Conservation (phyloP, 352 stramenopile species). For the Paralagenidium karlingii region DNA sequence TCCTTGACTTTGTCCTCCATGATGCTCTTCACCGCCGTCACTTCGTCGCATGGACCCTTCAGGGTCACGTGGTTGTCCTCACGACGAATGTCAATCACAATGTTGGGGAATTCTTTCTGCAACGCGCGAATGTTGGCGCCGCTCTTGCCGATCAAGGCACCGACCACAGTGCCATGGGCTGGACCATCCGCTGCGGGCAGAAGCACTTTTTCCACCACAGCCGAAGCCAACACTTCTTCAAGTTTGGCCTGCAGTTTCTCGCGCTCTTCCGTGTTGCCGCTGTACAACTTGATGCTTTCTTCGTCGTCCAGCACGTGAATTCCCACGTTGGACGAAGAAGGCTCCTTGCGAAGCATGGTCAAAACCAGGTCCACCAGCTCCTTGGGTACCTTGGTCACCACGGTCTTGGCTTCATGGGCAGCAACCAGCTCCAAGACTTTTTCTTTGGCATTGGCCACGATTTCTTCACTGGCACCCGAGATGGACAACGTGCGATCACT, state of each 20-base stretch:
- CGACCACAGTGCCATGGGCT: slow-evolving; percentile 29
- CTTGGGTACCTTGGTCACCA: slow-evolving; percentile 24
- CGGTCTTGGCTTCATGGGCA: slow-evolving; percentile 34
- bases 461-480: slow-evolving; percentile 45
- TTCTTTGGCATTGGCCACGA: slow-evolving; percentile 34
- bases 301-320: slow-evolving; percentile 33
- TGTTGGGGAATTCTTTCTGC: slow-evolving; percentile 42
- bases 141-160: slow-evolving; percentile 66
- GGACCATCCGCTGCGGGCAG: slow-evolving; percentile 11
- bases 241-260: slow-evolving; percentile 51
- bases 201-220: slow-evolving; percentile 1
- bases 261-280: slow-evolving; percentile 31
- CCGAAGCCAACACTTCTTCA: slow-evolving; percentile 22
- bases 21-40: slow-evolving; percentile 33
- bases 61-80: slow-evolving; percentile 33
- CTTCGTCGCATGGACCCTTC: slow-evolving; percentile 33
- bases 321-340: slow-evolving; percentile 19
- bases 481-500: slow-evolving; percentile 44
- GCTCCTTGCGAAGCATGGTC: slow-evolving; percentile 24
- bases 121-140: slow-evolving; percentile 60
- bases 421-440: slow-evolving; percentile 41
- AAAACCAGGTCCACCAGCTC: slow-evolving; percentile 39
- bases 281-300: slow-evolving; percentile 41
- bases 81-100: slow-evolving; percentile 53
- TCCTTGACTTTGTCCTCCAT: slow-evolving; percentile 68